phyloP scores from a whole-genome alignment of 164 flowering plant species.

The Macadamia integrifolia region DNA sequence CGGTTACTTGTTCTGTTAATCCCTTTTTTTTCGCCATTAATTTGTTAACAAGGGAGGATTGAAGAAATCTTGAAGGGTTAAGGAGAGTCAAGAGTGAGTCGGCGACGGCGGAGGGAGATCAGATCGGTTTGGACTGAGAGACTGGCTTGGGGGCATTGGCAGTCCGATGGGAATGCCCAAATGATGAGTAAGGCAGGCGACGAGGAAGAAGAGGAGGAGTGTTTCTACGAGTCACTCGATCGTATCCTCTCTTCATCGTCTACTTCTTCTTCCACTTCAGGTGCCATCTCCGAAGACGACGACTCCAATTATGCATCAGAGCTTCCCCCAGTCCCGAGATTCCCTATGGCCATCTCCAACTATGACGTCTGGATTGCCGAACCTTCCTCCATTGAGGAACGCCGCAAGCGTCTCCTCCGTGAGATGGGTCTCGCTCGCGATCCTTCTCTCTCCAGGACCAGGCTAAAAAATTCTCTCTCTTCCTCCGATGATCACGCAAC shows the following conservation, averaged over 20 bases:
- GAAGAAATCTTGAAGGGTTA: too few species aligned
- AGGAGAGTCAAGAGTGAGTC: too few species aligned
- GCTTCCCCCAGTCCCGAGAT: conserved; percentile 25
- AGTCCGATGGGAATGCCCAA: conserved; percentile 38
- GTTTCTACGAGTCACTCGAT: conserved; percentile 84
- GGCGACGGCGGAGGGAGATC: not conserved
- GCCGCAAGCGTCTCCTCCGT: conserved; percentile 64
- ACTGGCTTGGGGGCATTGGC: conserved; percentile 12
- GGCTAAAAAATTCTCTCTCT: conserved; percentile 11
- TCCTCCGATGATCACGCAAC: conserved; percentile 9
- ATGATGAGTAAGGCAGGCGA: conserved; percentile 39
- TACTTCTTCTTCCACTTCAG: conserved; percentile 44
- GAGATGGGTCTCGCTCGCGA: conserved; percentile 71
- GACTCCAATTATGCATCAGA: conserved; percentile 7
- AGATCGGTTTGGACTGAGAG: not conserved
- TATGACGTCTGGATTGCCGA: conserved; percentile 87
- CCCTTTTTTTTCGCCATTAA: too few species aligned
- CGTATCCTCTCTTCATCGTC: conserved; percentile 68
- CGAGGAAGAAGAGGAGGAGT: conserved; percentile 45
- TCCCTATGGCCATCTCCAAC: conserved; percentile 45
- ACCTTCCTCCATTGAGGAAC: conserved; percentile 75
- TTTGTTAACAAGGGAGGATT: too few species aligned
- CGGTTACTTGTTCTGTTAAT: too few species aligned
- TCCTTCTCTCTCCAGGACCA: conserved; percentile 36
- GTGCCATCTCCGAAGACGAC: conserved; percentile 42